Evolutionary conservation across 2,329 filamentous ascomycete species (phyloP), one percentile per base, ranked within the genome.

Genomic region (Endoconidiophora laricicola): DNA sequence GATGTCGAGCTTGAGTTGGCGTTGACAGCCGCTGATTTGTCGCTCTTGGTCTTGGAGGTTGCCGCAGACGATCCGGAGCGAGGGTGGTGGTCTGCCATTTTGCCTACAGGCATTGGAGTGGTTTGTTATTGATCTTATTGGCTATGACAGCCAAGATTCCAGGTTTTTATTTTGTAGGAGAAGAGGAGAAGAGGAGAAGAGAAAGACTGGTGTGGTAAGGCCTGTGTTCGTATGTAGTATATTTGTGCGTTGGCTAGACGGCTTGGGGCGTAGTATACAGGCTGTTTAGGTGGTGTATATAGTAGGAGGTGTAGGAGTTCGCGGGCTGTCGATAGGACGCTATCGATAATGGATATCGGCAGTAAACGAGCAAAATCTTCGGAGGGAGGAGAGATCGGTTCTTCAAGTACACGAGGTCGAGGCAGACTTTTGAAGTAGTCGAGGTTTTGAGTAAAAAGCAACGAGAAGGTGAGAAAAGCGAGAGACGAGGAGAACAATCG

Each of bases 41-140:
- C 50, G 22, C 42, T 44, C 42, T 52, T 52, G 16, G 46, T 44
- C 14, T 26, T 22, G 44, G 43, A 44, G 12, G 47, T 42, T 37
- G 47, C 29, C 20, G 47, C 44, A 12, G 44, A 46, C n/a, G 44
- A 44, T 49, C 47, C 46, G 37, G 42, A 37, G 37, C 50, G 50
- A 39, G 41, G 20, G 39, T 29, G 39, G 36, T 46, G 46, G 38
- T 52, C 50, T 26, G 36, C 22, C 23, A 26, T 49, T 41, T 52
- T 52, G 50, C 46, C 50, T 26, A 49, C 42, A 36, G 50, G 50
- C 43, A 49, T 49, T 46, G 41, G 33, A 47, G 45, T 16, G 29
- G 29, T 12, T 33, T 33, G 29, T 1, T 33, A 33, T 33, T 12
- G 47, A 33, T 4, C n/a, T 20, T 29, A 18, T 18, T 2, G 16